A percentile compares a stretch with the other conserved stretches of the same genome.
Evolutionary conservation across 805 yeast species (phyloP).

Genomic region (Lipomyces yamadae): DNA sequence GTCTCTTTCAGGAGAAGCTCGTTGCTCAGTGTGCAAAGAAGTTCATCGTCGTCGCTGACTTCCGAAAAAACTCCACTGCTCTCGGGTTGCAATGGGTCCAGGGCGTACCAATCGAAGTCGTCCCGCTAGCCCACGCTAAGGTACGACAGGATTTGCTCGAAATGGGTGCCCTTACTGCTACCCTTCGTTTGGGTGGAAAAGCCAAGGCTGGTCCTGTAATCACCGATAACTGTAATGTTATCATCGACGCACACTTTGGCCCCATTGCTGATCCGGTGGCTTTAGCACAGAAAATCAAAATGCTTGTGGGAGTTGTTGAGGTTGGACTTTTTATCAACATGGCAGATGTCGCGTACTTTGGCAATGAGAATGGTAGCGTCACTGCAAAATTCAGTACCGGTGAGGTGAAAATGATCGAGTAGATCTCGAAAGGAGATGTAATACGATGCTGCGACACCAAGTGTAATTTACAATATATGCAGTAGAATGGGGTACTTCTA

Average conservation of each 20-base stretch:
- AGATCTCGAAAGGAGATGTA: not conserved
- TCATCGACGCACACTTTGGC: conserved; percentile 93
- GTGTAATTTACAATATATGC: not conserved
- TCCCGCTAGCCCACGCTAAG: conserved; percentile 83
- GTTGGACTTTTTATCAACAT: conserved; percentile 81
- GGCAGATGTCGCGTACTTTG: conserved; percentile 86
- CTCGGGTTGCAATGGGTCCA: conserved; percentile 84
- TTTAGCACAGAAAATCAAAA: conserved; percentile 70
- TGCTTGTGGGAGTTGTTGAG: conserved; percentile 91
- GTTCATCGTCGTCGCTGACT: conserved; percentile 90
- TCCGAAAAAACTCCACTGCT: conserved; percentile 73
- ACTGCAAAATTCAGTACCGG: conserved; percentile 35
- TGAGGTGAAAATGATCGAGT: conserved; percentile 23
- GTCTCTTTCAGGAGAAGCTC: conserved; percentile 92
- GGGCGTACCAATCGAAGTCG: conserved; percentile 95
- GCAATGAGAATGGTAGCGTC: conserved; percentile 76
- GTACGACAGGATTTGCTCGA: conserved; percentile 65
- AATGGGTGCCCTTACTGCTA: conserved; percentile 68
- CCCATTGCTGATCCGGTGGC: conserved; percentile 53
- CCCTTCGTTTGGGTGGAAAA: conserved; percentile 79
- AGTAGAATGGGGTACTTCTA: not conserved
- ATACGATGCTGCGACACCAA: not conserved
- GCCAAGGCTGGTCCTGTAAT: conserved; percentile 97
- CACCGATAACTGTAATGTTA: conserved; percentile 92
- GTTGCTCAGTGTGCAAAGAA: conserved; percentile 79